Percentiles rank a stretch among this genome's conserved stretches.
Conservation (phyloP, 768 basidiomycete genomes). For the Kwoniella bestiolae region DNA sequence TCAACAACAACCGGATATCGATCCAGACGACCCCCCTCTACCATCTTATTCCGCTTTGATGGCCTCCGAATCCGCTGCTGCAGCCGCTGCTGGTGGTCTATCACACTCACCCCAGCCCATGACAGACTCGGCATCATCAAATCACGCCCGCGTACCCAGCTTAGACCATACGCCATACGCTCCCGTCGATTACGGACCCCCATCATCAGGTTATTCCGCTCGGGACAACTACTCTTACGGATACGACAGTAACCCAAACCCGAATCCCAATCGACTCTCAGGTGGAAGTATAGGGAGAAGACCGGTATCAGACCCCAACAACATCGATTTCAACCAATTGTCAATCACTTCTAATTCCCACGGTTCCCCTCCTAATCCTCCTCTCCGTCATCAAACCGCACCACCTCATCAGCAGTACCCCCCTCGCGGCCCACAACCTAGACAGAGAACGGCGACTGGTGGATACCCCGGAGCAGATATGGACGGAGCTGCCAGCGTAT, state of each 20-base stretch:
- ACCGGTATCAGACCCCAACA: slow-evolving; percentile 50
- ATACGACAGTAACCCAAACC: slow-evolving; percentile 12
- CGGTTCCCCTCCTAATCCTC: slow-evolving; percentile 27
- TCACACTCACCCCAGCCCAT: slow-evolving; percentile 37
- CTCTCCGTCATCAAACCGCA: slow-evolving; percentile 28
- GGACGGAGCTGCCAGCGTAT: slow-evolving; percentile 48
- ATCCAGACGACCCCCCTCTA: slow-evolving; percentile 41
- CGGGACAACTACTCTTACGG: slow-evolving; percentile 15
- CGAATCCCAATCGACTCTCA: slow-evolving; percentile 30
- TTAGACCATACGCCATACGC: slow-evolving; percentile 47
- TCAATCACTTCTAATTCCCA: slow-evolving; percentile 22
- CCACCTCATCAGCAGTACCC: slow-evolving; percentile 17
- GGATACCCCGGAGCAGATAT: slow-evolving; percentile 30
- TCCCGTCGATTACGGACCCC: slow-evolving; percentile 49
- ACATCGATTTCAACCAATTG: slow-evolving; percentile 35
- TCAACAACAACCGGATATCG: slow-evolving; percentile 10
- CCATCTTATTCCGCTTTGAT: slow-evolving; percentile 46
- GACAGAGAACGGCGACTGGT: slow-evolving; percentile 28
- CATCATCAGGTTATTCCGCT: slow-evolving; percentile 19
- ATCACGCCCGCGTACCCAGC: slow-evolving; percentile 35
- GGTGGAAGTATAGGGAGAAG: slow-evolving; percentile 31
- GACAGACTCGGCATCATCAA: slow-evolving; percentile 16
- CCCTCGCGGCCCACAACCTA: slow-evolving; percentile 22
- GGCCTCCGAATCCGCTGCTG: slow-evolving; percentile 32
- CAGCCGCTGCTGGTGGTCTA: slow-evolving; percentile 28